A percentile compares a stretch with the other conserved stretches of the same genome.
Evolutionary conservation across 768 basidiomycete genomes (phyloP).

Genomic region (Rhodotorula taiwanensis): DNA sequence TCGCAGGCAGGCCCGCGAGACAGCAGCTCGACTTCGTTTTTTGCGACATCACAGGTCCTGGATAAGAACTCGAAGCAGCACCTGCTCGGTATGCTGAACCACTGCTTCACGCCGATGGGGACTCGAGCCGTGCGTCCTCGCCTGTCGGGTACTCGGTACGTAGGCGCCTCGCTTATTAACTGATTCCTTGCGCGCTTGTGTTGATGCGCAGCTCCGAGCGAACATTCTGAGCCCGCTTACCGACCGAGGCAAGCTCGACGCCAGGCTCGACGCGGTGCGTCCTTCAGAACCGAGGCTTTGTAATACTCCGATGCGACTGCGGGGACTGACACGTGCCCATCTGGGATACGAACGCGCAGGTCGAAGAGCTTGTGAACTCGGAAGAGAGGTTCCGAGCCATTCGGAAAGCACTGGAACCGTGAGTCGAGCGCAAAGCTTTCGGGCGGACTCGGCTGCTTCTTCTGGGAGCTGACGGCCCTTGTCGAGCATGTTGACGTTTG

Average conservation of each 20-base stretch:
- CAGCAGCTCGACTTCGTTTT: too few relatives aligned
- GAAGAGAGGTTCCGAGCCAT: slow-evolving; percentile 68
- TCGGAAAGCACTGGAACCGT: slow-evolving; percentile 57
- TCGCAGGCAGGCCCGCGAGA: too few relatives aligned
- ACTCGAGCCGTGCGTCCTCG: slow-evolving; percentile 55
- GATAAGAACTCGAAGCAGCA: slow-evolving; percentile 34
- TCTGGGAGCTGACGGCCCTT: too few relatives aligned
- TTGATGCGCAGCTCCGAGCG: slow-evolving; percentile 29
- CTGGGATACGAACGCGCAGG: neutral
- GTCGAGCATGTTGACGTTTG: too few relatives aligned
- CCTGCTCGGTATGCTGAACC: slow-evolving; percentile 50
- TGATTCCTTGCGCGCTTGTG: neutral
- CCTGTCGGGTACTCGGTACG: neutral
- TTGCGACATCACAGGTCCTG: slow-evolving; percentile 34
- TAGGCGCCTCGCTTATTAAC: neutral
- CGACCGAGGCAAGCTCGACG: slow-evolving; percentile 54
- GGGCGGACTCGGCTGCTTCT: neutral
- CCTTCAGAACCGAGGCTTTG: too few relatives aligned
- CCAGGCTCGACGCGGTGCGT: slow-evolving; percentile 80
- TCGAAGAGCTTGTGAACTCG: slow-evolving; percentile 62
- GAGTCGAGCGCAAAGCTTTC: neutral
- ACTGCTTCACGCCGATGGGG: slow-evolving; percentile 87
- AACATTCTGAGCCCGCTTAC: slow-evolving; percentile 38
- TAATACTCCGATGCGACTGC: neutral
- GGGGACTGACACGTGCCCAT: slow-evolving; percentile 10